Conservation (phyloP, 75 land plant genomes). For the Gnetum montanum region DNA sequence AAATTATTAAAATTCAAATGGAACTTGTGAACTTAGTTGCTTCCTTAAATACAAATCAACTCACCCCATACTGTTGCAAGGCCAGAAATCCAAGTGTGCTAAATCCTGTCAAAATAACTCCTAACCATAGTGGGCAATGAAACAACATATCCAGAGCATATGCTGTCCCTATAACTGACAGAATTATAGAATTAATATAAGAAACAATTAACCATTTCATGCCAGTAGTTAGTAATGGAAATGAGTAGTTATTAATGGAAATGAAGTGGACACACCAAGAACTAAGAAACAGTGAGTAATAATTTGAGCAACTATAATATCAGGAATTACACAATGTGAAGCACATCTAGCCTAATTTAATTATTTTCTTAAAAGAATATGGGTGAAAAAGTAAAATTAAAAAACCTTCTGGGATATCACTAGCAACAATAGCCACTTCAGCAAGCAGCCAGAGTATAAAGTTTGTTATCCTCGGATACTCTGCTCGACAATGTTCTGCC, state of each 20-base stretch:
- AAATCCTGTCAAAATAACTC: constrained; percentile 27
- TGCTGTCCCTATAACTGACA: constrained; percentile 32
- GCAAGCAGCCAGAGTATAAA: constrained; percentile 27
- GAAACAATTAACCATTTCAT: not conserved
- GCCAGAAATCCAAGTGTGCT: constrained; percentile 18
- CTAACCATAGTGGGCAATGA: constrained; percentile 24
- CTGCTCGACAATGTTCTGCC: constrained; percentile 41
- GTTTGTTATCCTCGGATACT: constrained; percentile 22
- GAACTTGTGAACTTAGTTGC: no score
- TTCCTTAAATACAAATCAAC: not conserved
- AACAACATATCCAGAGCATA: constrained; percentile 28
- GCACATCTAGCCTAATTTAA: no score
- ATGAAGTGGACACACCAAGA: no score
- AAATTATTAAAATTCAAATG: not conserved
- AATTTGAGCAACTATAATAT: no score
- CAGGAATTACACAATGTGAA: no score
- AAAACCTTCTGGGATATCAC: constrained; percentile 31
- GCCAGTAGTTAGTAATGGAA: no score
- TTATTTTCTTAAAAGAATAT: no score
- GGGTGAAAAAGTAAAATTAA: constrained; percentile 1
- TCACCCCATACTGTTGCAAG: constrained; percentile 17
- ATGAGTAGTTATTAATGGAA: no score
- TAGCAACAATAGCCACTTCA: constrained; percentile 34
- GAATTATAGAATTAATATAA: not conserved
- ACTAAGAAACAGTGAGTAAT: no score